phyloP scores from a whole-genome alignment of 768 basidiomycete species.

The Panaeolus papilionaceus region DNA sequence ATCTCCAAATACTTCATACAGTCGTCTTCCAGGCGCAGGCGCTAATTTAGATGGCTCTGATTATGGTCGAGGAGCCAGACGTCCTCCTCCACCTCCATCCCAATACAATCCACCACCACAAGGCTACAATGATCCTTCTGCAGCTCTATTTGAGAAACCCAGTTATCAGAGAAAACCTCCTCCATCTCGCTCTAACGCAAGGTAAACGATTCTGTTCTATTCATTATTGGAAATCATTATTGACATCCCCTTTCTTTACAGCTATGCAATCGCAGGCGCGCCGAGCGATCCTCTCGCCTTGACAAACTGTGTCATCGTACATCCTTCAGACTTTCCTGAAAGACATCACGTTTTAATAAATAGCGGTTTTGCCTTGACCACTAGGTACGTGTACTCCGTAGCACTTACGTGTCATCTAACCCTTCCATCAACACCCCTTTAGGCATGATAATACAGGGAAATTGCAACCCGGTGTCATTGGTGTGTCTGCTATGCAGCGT shows the following conservation, averaged over 20 bases:
- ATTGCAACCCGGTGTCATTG: conserved; percentile 71
- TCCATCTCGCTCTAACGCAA: conserved; percentile 39
- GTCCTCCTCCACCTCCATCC: conserved; percentile 46
- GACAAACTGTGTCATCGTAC: conserved; percentile 81
- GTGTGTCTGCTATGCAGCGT: conserved; percentile 79
- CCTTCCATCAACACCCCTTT: neutral
- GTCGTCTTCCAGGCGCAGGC: conserved; percentile 40
- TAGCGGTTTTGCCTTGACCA: conserved; percentile 71
- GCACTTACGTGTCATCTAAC: neutral
- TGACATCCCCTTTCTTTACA: conserved; percentile 29
- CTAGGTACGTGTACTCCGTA: conserved; percentile 54
- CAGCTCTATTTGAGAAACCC: conserved; percentile 56
- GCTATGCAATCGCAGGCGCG: conserved; percentile 62
- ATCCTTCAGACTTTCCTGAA: conserved; percentile 75
- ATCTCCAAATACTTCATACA: conserved; percentile 41
- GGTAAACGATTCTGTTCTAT: conserved; percentile 28
- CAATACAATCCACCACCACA: conserved; percentile 44
- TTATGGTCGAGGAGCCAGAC: conserved; percentile 30
- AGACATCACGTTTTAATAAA: conserved; percentile 83
- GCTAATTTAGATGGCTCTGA: conserved; percentile 22
- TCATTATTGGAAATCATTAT: neutral
- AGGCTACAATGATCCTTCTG: conserved; percentile 60
- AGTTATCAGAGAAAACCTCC: conserved; percentile 47
- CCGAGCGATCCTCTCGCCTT: conserved; percentile 76
- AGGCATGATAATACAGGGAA: conserved; percentile 84